Evolutionary conservation across 2,329 filamentous ascomycete species (phyloP), one percentile per base, ranked within the genome.

Genomic region (Penicillium brasilianum): DNA sequence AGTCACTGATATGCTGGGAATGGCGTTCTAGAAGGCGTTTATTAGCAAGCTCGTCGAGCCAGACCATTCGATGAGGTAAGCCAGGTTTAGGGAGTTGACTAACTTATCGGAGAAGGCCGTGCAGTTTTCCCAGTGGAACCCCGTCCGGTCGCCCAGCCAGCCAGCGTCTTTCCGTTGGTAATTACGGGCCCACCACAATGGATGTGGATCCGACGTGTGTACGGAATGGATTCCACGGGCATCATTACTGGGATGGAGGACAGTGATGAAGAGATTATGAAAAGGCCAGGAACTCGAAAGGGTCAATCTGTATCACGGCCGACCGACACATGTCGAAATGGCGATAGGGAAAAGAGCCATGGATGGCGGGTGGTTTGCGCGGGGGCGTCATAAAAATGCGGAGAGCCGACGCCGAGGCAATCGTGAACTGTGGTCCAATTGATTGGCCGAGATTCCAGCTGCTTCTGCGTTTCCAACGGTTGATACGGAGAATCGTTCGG

Each of bases 81-180:
- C 61, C 25, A 28, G 7, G 22, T 4, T 16, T n/a, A n/a, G n/a
- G n/a, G n/a, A n/a, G n/a, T n/a, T n/a, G n/a, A n/a, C n/a, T n/a
- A n/a, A n/a, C n/a, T 16, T n/a, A n/a, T 58, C 48, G 59, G 57
- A 55, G 46, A 25, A 41, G 54, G 32, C 46, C 54, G 63, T 61
- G 57, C 55, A 54, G 34, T 10, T 18, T 18, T 34, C n/a, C 4
- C 28, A 30, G 57, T 60, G 62, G 50, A 53, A 0, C 6, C 11
- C 2, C 32, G 36, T n/a, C 30, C 22, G 34, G 32, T 50, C n/a
- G 34, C 13, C 43, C 53, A 58, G 43, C 71, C 70, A 72, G 68
- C 63, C 60, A 71, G 57, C 54, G 52, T 32, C 39, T 60, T 51
- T 30, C 48, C 64, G 70, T 73, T 72, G 67, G 63, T 72, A 72